Base-by-base conservation (phyloP, 2,329 filamentous ascomycete genomes). In the Fonsecaea nubica region DNA sequence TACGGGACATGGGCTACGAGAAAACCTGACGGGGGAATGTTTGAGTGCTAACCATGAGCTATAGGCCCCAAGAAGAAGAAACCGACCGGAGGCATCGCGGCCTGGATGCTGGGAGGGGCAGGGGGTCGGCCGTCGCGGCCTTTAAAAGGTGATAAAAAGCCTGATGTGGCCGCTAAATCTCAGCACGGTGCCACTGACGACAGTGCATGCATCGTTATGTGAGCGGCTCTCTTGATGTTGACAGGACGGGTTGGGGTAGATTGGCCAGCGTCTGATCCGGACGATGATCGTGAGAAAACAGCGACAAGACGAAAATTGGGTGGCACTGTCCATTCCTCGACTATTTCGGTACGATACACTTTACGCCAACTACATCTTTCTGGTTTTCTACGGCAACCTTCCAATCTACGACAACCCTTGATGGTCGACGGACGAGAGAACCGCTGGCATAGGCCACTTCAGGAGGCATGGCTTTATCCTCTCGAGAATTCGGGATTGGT, bases 141-240 rank as follows among this genome's bases (percentile, higher is more conserved):
- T 76, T 78, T 78, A 78, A 83, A 82, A 77, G 76, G 71, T 75
- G 77, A 75, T 77, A 82, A 82, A 78, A 82, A 81, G 77, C 76
- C 79, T 76, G 78, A 80, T 74, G 71, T 74, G 67, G 70, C 74
- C 70, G 71, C 71, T 69, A 66, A 63, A 64, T 72, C 73, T 66
- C 73, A 77, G 70, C 74, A 74, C 67, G 70, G 73, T 64, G 69
- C 67, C 58, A 61, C 65, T 52, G 69, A 71, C 36, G 63, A 74
- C 66, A 58, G 63, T 61, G 73, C 61, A 68, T 76, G 71, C 71
- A 72, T 72, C 73, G 73, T 75, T 71, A 75, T 77, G 72, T 77
- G 72, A 76, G 70, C 60, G 63, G 65, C 42, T 66, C 40, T 48
- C 42, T 54, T 52, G 48, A 53, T 15, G 56, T 67, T 30, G 63